Percentiles rank a stretch among this genome's conserved stretches.
These are phyloP conservation scores for Psilocybe subaeruginosa DNA, from an alignment of 768 basidiomycete genomes.

Conservation along the genomic window DNA sequence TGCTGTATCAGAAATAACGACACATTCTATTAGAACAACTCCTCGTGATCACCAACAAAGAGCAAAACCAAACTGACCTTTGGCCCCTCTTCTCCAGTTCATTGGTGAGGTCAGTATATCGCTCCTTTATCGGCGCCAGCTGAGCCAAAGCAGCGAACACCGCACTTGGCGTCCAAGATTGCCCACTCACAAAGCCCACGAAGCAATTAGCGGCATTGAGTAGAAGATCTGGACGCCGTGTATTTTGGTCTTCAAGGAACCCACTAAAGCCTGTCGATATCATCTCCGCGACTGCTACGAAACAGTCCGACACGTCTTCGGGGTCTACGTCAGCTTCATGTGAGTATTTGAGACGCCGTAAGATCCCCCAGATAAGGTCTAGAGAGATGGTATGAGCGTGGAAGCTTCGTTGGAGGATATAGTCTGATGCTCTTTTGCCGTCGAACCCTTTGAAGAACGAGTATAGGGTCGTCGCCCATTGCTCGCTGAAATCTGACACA, in stretches of 20 bases:
- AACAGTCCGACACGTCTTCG: slow-evolving; percentile 2
- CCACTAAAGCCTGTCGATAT: neutral
- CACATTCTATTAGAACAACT: neutral
- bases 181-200: neutral
- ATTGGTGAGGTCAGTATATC: slow-evolving; percentile 4
- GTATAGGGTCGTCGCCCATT: slow-evolving; percentile 12
- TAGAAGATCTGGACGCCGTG: slow-evolving; percentile 5
- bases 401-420: slow-evolving; percentile 2
- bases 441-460: slow-evolving; percentile 6
- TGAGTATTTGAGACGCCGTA: slow-evolving; percentile 9
- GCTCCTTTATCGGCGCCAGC: neutral
- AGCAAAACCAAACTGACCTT: neutral
- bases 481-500: slow-evolving; percentile 3
- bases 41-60: neutral
- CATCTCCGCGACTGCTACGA: slow-evolving; percentile 4
- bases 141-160: slow-evolving; percentile 1
- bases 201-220: slow-evolving; percentile 5
- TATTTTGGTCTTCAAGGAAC: neutral
- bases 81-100: slow-evolving; percentile 2
- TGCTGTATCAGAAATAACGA: neutral
- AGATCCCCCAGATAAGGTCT: slow-evolving; percentile 6
- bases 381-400: slow-evolving; percentile 9
- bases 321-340: slow-evolving; percentile 12
- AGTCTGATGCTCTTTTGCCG: neutral
- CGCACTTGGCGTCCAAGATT: slow-evolving; percentile 8